phyloP scores from a whole-genome alignment of 495 filamentous ascomycete genomes.

The Penicillium goetzii region DNA sequence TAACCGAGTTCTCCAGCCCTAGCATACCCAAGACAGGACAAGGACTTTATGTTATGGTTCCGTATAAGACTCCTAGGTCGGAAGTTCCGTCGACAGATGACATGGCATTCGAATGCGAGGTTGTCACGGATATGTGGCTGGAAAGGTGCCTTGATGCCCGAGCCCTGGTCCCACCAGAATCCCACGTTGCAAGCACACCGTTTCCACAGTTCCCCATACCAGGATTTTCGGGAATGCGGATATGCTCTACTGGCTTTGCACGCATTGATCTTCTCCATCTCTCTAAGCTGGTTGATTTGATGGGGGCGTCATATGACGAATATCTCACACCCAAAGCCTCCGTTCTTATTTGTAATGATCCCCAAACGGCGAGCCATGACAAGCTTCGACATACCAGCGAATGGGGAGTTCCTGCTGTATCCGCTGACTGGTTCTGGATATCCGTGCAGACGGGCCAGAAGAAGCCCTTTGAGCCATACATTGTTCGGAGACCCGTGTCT shows the following conservation, averaged over 20 bases:
- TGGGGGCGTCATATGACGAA: slow-evolving; percentile 77
- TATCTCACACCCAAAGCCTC: slow-evolving; percentile 66
- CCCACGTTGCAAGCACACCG: slow-evolving; percentile 74
- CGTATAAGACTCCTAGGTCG: slow-evolving; percentile 49
- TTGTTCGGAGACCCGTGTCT: slow-evolving; percentile 37
- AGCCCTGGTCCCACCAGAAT: slow-evolving; percentile 66
- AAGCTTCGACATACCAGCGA: slow-evolving; percentile 75
- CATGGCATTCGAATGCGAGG: slow-evolving; percentile 47
- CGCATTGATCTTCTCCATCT: slow-evolving; percentile 86
- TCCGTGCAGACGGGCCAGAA: slow-evolving; percentile 65
- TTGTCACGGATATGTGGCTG: slow-evolving; percentile 91
- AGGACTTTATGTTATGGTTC: slow-evolving; percentile 57
- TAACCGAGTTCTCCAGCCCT: slow-evolving; percentile 44
- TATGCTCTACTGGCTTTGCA: slow-evolving; percentile 81
- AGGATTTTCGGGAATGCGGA: slow-evolving; percentile 65
- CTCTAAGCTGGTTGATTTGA: slow-evolving; percentile 69
- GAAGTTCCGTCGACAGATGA: slow-evolving; percentile 47
- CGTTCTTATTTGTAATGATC: slow-evolving; percentile 67
- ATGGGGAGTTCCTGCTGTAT: slow-evolving; percentile 78
- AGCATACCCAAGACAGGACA: slow-evolving; percentile 46
- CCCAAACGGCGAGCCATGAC: slow-evolving; percentile 62
- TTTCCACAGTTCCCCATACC: slow-evolving; percentile 69
- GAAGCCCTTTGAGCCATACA: slow-evolving; percentile 54
- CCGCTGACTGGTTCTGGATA: slow-evolving; percentile 79
- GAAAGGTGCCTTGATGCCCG: slow-evolving; percentile 83